Percentiles rank a stretch among this genome's conserved stretches.
Conservation (phyloP, 352 stramenopile species). For the Elongisporangium anandrum region DNA sequence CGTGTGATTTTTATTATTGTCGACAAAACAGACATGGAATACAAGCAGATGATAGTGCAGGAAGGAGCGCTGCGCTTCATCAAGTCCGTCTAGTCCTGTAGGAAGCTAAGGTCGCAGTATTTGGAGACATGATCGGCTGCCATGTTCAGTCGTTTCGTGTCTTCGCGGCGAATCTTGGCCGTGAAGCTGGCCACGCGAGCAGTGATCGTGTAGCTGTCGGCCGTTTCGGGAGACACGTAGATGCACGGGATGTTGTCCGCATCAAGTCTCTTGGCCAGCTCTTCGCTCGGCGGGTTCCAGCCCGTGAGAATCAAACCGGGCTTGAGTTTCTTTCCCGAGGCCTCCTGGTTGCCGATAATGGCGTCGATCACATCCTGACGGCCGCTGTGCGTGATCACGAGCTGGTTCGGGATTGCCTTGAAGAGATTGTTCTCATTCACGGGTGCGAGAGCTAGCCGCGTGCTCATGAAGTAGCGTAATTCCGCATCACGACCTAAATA, state of each 20-base stretch:
- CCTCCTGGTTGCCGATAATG: conserved; percentile 81
- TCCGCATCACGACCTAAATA: conserved; percentile 51
- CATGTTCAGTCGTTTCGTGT: conserved; percentile 70
- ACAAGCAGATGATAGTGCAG: neutral
- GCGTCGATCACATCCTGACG: conserved; percentile 81
- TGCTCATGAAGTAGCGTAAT: conserved; percentile 82
- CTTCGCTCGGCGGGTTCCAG: conserved; percentile 69
- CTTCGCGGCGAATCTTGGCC: conserved; percentile 75
- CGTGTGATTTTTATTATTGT: neutral
- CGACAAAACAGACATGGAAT: conserved; percentile 3
- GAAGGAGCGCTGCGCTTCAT: neutral
- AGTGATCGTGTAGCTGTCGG: conserved; percentile 86
- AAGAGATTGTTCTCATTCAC: conserved; percentile 77
- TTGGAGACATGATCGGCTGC: conserved; percentile 75
- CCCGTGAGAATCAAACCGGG: conserved; percentile 81
- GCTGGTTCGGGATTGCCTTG: conserved; percentile 82
- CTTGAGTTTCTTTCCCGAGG: conserved; percentile 64
- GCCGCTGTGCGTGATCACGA: conserved; percentile 85
- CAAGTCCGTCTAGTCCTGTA: conserved; percentile 26
- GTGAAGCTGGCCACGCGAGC: conserved; percentile 77
- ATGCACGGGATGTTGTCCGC: conserved; percentile 85
- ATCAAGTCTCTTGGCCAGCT: conserved; percentile 65
- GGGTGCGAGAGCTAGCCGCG: conserved; percentile 70
- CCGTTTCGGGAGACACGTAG: conserved; percentile 78
- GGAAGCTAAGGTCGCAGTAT: conserved; percentile 80